Conservation (phyloP, 371 early-diverging fungal species). For the Sporodiniella umbellata region DNA sequence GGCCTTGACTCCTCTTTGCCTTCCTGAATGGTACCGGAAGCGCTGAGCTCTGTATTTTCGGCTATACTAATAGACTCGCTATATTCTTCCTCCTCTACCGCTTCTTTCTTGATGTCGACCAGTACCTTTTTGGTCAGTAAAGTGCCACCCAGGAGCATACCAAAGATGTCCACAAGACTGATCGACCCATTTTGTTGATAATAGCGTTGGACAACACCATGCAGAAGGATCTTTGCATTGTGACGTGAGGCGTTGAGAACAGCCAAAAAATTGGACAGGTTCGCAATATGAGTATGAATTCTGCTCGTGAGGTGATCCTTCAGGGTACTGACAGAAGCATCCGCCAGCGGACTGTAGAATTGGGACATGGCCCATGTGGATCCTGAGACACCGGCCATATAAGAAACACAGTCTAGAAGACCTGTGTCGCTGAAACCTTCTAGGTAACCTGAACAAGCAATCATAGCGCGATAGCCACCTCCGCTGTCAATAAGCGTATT, state of each 20-base stretch:
- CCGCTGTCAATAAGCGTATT: constrained; percentile 43
- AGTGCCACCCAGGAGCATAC: constrained; percentile 59
- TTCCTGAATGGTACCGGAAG: constrained; percentile 14
- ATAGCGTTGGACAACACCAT: constrained; percentile 52
- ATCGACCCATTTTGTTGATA: constrained; percentile 42
- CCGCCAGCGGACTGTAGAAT: constrained; percentile 28
- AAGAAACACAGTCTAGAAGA: constrained; percentile 55
- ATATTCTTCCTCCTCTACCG: constrained; percentile 3
- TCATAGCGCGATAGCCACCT: constrained; percentile 74
- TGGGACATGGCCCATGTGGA: constrained; percentile 56
- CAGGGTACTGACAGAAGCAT: constrained; percentile 22
- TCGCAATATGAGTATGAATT: constrained; percentile 45
- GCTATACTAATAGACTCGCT: constrained; percentile 1
- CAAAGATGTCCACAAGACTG: constrained; percentile 70
- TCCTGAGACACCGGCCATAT: constrained; percentile 59
- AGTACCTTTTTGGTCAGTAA: constrained; percentile 40
- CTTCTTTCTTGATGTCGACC: constrained; percentile 1
- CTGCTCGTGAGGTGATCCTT: constrained; percentile 29
- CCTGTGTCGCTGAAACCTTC: constrained; percentile 55
- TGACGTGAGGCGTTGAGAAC: constrained; percentile 33
- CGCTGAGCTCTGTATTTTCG: neutral
- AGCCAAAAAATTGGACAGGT: constrained; percentile 34
- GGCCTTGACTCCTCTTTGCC: constrained; percentile 22
- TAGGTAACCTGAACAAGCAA: constrained; percentile 59
- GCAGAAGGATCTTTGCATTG: constrained; percentile 45